Base-by-base conservation (phyloP, 768 basidiomycete genomes). In the Nidularia pulvinata region DNA sequence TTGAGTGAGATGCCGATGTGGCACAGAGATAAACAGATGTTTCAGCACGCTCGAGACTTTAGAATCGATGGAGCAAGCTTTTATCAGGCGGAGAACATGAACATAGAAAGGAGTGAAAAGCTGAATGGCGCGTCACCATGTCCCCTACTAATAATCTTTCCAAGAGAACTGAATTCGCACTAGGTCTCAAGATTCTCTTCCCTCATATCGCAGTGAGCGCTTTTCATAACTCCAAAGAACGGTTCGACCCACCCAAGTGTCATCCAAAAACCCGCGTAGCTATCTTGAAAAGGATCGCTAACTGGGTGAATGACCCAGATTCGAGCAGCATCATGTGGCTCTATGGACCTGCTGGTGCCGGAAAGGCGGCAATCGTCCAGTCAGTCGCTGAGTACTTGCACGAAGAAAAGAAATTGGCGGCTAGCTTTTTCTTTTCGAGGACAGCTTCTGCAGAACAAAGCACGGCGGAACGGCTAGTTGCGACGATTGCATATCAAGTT, bases 281-380 rank as follows among this genome's bases (percentile, higher is more conserved):
- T 16, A 55, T 63, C 30, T 46, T 59, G 5, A 30, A 50, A 2
- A 7, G 42, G 7, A 55, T 57, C 32, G n/a, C 39, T 36, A 22
- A 46, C 13, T 61, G 61, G 59, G 46, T 54, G 14, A 19, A 52
- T n/a, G 37, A 50, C 33, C 30, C 13, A 4, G 35, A 47, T 25
- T 19, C 45, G 33, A n/a, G 45, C 9, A 42, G 50, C 13, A 50
- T 19, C 1, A 33, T 30, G 25, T 30, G 25, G 25, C 25, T 30
- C 25, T 30, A 30, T 30, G 25, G 25, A 4, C 25, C 25, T 62
- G 66, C 64, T 32, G 66, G 69, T 0, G 55, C 59, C 0, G 69
- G 69, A 1, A 68, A 68, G 46, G 59, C 67, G 0, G 61, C 66
- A 0, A 49, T 74, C 9, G 60, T 61, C 9, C 70, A 71, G 39